These are phyloP conservation scores for Flaveria trinervia DNA, from an alignment of 129 eudicot genomes.

Conservation along the genomic window DNA sequence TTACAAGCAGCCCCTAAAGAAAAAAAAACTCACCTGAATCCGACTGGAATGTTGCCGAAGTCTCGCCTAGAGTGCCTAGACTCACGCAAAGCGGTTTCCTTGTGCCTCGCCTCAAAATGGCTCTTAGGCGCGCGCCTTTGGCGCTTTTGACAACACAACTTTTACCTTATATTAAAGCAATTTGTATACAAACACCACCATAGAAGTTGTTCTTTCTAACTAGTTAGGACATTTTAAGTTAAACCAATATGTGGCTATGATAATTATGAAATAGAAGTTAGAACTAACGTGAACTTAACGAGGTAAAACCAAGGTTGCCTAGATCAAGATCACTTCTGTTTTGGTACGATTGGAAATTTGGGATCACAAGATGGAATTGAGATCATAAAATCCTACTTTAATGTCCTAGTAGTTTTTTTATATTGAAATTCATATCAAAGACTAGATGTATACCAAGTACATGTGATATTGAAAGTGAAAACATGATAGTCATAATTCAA, in stretches of 20 bases:
- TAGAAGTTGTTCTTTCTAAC: neutral
- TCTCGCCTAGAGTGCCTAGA: too few species aligned
- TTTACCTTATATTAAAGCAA: neutral
- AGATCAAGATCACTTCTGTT: neutral
- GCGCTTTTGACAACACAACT: too few species aligned
- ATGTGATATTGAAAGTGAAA: neutral
- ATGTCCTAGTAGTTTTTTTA: neutral
- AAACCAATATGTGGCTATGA: neutral
- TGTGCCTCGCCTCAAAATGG: too few species aligned
- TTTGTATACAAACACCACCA: neutral
- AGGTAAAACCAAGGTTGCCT: neutral
- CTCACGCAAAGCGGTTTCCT: too few species aligned
- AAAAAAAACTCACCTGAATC: too few species aligned
- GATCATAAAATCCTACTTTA: neutral
- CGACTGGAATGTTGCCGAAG: too few species aligned
- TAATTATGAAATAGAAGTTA: neutral
- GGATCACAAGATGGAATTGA: neutral
- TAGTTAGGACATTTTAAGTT: slow-evolving; percentile 2
- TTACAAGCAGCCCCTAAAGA: too few species aligned
- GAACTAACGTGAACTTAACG: neutral
- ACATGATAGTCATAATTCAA: neutral
- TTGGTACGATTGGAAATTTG: slow-evolving; percentile 1
- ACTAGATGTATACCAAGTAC: neutral
- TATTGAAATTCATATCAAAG: neutral
- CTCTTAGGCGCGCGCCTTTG: too few species aligned